Evolutionary conservation across 495 filamentous ascomycete species (phyloP).

Genomic region (Xylaria castorea): DNA sequence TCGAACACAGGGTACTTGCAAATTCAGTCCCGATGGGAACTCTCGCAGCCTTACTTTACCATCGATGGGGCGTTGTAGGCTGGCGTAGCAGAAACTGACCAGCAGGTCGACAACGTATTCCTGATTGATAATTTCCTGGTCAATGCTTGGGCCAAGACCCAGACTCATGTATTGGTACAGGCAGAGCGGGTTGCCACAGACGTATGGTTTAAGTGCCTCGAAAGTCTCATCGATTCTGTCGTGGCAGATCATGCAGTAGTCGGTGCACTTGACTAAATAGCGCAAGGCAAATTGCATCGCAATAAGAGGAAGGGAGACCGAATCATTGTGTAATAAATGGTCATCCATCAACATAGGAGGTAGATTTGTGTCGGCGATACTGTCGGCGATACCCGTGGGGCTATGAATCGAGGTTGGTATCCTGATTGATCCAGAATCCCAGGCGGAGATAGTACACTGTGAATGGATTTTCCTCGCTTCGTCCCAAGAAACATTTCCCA

Average conservation of each 20-base stretch:
- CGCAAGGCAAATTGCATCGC: slow-evolving; percentile 82
- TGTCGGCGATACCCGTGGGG: background rate
- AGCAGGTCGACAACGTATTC: slow-evolving; percentile 88
- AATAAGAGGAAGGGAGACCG: slow-evolving; percentile 66
- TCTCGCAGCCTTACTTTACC: slow-evolving; percentile 51
- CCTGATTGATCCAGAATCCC: slow-evolving; percentile 24
- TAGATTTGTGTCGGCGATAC: slow-evolving; percentile 14
- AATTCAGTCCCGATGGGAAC: slow-evolving; percentile 71
- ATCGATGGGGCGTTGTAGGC: slow-evolving; percentile 35
- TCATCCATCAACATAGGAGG: slow-evolving; percentile 29
- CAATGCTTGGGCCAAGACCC: slow-evolving; percentile 83
- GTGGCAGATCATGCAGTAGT: slow-evolving; percentile 90
- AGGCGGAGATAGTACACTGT: background rate
- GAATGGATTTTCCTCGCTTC: slow-evolving; percentile 66
- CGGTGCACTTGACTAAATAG: slow-evolving; percentile 81
- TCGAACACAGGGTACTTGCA: slow-evolving; percentile 64
- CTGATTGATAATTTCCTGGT: slow-evolving; percentile 81
- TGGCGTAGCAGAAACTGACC: slow-evolving; percentile 78
- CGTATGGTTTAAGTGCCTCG: slow-evolving; percentile 90
- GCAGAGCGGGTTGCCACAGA: slow-evolving; percentile 81
- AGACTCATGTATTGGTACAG: slow-evolving; percentile 92
- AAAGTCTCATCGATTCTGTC: slow-evolving; percentile 71
- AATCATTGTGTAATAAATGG: slow-evolving; percentile 38
- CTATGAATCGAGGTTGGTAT: background rate
- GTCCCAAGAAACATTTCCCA: slow-evolving; percentile 66